These are phyloP conservation scores for Adansonia digitata DNA, from an alignment of 345 rosid genomes.

Conservation along the genomic window DNA sequence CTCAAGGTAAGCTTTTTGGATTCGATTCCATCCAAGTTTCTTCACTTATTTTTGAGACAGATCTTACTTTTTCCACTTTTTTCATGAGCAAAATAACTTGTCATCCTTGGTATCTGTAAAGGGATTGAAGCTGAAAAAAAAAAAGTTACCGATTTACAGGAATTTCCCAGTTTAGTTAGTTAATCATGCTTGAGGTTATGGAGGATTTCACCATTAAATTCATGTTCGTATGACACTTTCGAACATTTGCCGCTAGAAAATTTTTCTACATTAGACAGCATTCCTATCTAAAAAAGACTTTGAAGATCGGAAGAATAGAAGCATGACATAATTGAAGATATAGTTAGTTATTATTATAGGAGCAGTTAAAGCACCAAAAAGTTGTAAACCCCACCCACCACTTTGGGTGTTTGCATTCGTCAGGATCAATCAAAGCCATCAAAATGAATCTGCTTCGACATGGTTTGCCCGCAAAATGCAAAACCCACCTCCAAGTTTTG, in stretches of 20 bases:
- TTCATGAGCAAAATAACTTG: neutral
- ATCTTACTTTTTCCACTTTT: neutral
- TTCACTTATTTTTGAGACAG: neutral
- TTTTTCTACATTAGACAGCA: neutral
- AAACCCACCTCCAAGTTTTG: neutral
- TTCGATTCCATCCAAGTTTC: neutral
- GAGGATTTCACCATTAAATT: neutral
- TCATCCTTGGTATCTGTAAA: neutral
- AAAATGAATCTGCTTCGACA: neutral
- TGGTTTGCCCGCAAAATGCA: neutral
- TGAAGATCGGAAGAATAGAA: neutral
- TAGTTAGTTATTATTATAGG: neutral
- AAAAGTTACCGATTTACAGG: neutral
- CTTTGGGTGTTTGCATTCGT: neutral
- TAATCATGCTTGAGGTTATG: neutral
- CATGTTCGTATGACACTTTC: neutral
- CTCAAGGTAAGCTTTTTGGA: slow-evolving; percentile 5
- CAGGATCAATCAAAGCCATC: slow-evolving; percentile 7
- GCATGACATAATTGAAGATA: neutral
- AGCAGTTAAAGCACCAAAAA: slow-evolving; percentile 1
- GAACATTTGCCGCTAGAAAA: neutral
- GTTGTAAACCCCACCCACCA: slow-evolving; percentile 19
- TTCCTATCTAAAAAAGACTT: neutral
- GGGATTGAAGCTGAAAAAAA: neutral
- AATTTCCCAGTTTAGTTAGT: neutral